Percentiles rank a stretch among this genome's conserved stretches.
phyloP scores from a whole-genome alignment of 2,329 filamentous ascomycete species.

The Colletotrichum spaethianum region DNA sequence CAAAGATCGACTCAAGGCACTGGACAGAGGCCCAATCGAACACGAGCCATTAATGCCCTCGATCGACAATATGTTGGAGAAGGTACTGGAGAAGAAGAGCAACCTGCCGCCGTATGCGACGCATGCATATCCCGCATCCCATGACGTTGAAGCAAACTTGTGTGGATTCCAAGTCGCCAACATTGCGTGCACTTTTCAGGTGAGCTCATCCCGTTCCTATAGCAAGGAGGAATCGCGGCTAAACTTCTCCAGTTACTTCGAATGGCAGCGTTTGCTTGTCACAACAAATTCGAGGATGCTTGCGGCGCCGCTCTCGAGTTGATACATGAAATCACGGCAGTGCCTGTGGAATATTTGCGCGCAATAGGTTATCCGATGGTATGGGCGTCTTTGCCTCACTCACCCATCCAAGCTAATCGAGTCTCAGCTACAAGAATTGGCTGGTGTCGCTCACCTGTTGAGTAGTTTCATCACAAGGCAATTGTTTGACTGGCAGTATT shows the following conservation, averaged over 20 bases:
- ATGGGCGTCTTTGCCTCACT: not conserved
- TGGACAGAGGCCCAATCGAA: conserved; percentile 22
- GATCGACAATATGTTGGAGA: conserved; percentile 32
- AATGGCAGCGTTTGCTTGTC: conserved; percentile 40
- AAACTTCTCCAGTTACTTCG: conserved; percentile 30
- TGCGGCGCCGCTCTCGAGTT: conserved; percentile 37
- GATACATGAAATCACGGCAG: conserved; percentile 37
- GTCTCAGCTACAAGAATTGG: conserved; percentile 40
- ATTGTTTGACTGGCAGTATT: conserved; percentile 33
- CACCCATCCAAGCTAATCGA: not conserved
- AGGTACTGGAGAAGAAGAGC: conserved; percentile 27
- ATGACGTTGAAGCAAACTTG: conserved; percentile 46
- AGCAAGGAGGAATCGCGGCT: not conserved
- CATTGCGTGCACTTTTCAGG: conserved; percentile 52
- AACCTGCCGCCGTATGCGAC: conserved; percentile 33
- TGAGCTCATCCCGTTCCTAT: not conserved
- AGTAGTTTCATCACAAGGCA: conserved; percentile 42
- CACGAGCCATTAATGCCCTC: conserved; percentile 34
- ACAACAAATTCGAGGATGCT: conserved; percentile 40
- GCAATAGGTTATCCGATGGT: conserved; percentile 43
- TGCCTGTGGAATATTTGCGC: conserved; percentile 39
- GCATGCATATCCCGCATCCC: conserved; percentile 20
- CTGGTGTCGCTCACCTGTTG: conserved; percentile 40
- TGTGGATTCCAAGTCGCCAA: conserved; percentile 55
- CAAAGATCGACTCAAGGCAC: conserved; percentile 36